Percentiles rank a stretch among this genome's conserved stretches.
Evolutionary conservation across 148 eudicot species (phyloP).

Genomic region (Salicornia ramosissima): DNA sequence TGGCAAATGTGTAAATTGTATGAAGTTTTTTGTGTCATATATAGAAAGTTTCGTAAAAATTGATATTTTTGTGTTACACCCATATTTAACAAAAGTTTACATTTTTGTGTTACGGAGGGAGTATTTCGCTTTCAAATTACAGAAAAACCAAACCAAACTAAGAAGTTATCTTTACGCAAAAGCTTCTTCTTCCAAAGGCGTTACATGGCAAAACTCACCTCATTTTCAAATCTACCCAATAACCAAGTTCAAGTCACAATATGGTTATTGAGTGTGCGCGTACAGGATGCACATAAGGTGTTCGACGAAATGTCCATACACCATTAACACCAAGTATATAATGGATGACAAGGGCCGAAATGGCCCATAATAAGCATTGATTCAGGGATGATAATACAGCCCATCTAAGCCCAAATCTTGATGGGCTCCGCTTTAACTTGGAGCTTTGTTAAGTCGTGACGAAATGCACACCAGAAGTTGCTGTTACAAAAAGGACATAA

Average conservation of each 20-base stretch:
- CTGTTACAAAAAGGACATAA: no score
- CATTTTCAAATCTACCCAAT: conserved; percentile 2
- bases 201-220: conserved; percentile 9
- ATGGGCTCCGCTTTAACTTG: neutral
- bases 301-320: conserved; percentile 14
- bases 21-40: no score
- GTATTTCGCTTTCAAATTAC: conserved; percentile 8
- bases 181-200: neutral
- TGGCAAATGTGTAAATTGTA: no score
- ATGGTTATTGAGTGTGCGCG: neutral
- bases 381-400: neutral
- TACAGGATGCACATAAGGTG: neutral
- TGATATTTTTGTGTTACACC: no score
- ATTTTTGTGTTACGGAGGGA: no score
- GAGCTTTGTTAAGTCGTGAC: no score
- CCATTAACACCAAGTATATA: no score
- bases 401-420: neutral
- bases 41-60: no score
- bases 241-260: neutral
- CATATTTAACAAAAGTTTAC: no score
- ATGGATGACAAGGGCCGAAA: neutral
- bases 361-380: no score
- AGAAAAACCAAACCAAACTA: conserved; percentile 6
- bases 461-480: no score
- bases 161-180: conserved; percentile 26